Base-by-base conservation (phyloP, 768 basidiomycete genomes). In the Macrolepiota fuliginosa region DNA sequence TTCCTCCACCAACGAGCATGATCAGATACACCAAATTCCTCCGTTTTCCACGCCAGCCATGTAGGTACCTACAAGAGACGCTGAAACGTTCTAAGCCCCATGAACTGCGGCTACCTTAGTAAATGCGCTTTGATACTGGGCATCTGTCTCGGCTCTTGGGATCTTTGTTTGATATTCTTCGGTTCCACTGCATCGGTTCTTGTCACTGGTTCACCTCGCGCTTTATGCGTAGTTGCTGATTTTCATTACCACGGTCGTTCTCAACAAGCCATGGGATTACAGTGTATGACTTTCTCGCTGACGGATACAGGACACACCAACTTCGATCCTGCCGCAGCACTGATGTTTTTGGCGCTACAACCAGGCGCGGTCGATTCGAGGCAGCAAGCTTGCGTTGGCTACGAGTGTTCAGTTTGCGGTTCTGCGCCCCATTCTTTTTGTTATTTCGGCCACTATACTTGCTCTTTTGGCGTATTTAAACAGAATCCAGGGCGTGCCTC, bases 321-420 rank as follows among this genome's bases (percentile, higher is more conserved):
- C 22, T 12, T 36, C 19, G 49, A 58, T 24, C 6, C 12, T 11
- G 56, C 49, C 24, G 15, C 32, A 2, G 32, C 32, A 3, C 27
- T 1, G 2, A 58, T 58, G 56, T 47, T 47, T n/a, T 22, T 47
- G 24, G 9, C 22, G 11, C 46, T 11, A 12, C 46, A n/a, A 2
- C 2, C 11, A 25, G 11, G 19, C 12, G 6, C 22, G 17, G 3
- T 37, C 2, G 25, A 40, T 15, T 29, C 50, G 6, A 52, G n/a
- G 25, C 24, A 24, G 6, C 2, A 42, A 5, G 24, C 50, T 59
- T 22, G 58, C 58, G 11, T 50, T 59, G 22, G 19, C 36, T 36
- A 51, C 58, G 17, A 59, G 49, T 22, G 4, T 52, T 11, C 49
- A 24, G 9, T 59, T 52, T 59, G 58, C 37, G 11, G 29, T 59